Evolutionary conservation across 192 early-diverging fungal species (phyloP), one percentile per base, ranked within the genome.

Genomic region (Allomyces macrogynus): DNA sequence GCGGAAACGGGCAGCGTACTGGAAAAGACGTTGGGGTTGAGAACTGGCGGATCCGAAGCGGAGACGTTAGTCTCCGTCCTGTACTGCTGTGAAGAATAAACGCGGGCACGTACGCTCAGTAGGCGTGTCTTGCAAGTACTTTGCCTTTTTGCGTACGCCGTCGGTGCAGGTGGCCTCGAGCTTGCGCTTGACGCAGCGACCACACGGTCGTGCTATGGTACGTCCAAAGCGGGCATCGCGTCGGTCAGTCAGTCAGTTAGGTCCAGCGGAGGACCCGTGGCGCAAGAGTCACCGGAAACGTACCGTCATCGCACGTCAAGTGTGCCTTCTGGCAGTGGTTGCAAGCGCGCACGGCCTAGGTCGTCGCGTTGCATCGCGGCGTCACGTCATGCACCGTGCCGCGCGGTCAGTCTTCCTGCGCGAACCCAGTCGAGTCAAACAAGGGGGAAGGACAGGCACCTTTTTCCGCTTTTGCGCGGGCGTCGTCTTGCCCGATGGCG

Each of bases 61-160:
- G 4, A 7, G 32, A 7, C 5, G 32, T 40, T 40, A 40, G 32
- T 40, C 7, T 40, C 32, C 32, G 3, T 8, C 32, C 32, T n/a
- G n/a, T n/a, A n/a, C 1, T 20, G 1, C 49, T 4, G 5, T 0
- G 16, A 57, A 20, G 16, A 57, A 14, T 5, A 14, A 20, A 57
- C 49, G 16, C n/a, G n/a, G 64, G 18, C 43, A 68, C 61, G 63
- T 68, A 64, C 67, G 61, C 27, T 75, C 74, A 60, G 77, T 78
- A 42, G 77, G 76, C 24, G 73, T 71, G 61, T 89, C 90, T 66
- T 86, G 78, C 62, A 93, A 75, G 65, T 96, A 94, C 76, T 96
- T 96, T 26, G 91, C 90, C 71, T 86, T 91, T 70, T 93, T 96
- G 67, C 91, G 81, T 23, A 77, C 72, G 22, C 90, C 90, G 66